Evolutionary conservation across 2,329 filamentous ascomycete genomes (phyloP).

Genomic region (Aspergillus fructus): DNA sequence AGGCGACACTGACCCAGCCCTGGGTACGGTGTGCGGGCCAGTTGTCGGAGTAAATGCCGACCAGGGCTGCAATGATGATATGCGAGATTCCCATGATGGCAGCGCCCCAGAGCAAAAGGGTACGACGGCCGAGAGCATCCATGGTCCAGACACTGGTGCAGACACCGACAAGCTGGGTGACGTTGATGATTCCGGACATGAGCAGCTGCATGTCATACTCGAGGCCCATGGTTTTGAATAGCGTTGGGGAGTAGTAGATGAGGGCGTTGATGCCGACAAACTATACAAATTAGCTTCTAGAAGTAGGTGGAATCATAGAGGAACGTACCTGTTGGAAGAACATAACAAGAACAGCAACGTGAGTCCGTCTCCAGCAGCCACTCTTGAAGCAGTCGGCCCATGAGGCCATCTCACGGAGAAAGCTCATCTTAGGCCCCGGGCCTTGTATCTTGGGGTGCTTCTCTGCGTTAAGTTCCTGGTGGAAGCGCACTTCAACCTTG

Average conservation of each 20-base stretch:
- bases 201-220: conserved; percentile 49
- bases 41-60: conserved; percentile 52
- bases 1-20: conserved; percentile 58
- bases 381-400: conserved; percentile 53
- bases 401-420: conserved; percentile 50
- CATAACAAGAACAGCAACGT: conserved; percentile 53
- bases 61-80: conserved; percentile 54
- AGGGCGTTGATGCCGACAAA: conserved; percentile 57
- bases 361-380: conserved; percentile 52
- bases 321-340: conserved; percentile 55
- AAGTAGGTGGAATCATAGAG: not conserved
- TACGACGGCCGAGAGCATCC: conserved; percentile 49
- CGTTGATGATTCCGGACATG: conserved; percentile 55
- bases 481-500: conserved; percentile 54
- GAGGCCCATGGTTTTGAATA: conserved; percentile 54
- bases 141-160: conserved; percentile 50
- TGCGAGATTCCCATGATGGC: conserved; percentile 49
- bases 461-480: conserved; percentile 44
- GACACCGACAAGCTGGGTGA: conserved; percentile 50
- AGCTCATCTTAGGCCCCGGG: conserved; percentile 29
- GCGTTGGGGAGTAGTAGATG: conserved; percentile 60
- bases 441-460: conserved; percentile 41
- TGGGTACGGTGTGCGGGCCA: conserved; percentile 53
- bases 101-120: conserved; percentile 47
- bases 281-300: conserved; percentile 14